Evolutionary conservation across 2,329 filamentous ascomycete species (phyloP), one percentile per base, ranked within the genome.

Genomic region (Cyclaneusma minus): DNA sequence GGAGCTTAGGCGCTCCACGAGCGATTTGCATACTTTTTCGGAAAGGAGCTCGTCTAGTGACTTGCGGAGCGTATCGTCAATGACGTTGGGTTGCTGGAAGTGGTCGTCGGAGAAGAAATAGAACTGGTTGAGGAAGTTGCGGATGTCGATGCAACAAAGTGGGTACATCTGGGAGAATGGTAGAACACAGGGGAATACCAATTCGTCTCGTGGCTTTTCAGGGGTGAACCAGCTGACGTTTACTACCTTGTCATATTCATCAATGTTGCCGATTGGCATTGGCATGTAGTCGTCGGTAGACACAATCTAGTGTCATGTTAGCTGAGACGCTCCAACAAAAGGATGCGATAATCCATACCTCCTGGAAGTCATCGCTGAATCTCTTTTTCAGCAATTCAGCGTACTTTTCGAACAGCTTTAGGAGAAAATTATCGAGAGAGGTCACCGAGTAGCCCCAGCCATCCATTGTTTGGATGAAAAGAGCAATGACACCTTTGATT

Each of bases 251-350:
- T 91, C 82, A 46, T 92, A 95, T 44, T 95, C 85, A 41, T 93
- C 85, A 10, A 65, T 54, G 12, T 78, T 84, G 42, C 84, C 82
- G 48, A 95, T 92, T 2, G 83, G 81, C 89, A 98, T 95, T 3
- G 89, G 91, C 87, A 98, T 98, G 52, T 98, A 98, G 51, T 98
- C 89, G 48, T 98, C 89, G 1, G 83, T 94, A n/a, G 81, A 73
- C 10, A 76, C 69, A 41, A 75, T 75, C 64, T 71, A 30, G 4
- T 17, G 7, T 14, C n/a, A 26, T 15, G 15, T 45, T 19, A 40
- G 30, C 24, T 9, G 8, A 3, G 13, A n/a, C 27, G 4, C 19
- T 10, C 13, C 9, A 18, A 8, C n/a, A 13, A 12, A 12, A 27
- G 12, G 4, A 9, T 10, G 29, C 9, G 5, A 24, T 28, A 36